Percentiles rank a stretch among this genome's conserved stretches.
Evolutionary conservation across 176 grass and related monocot species (phyloP).

Genomic region (Panicum miliaceum): DNA sequence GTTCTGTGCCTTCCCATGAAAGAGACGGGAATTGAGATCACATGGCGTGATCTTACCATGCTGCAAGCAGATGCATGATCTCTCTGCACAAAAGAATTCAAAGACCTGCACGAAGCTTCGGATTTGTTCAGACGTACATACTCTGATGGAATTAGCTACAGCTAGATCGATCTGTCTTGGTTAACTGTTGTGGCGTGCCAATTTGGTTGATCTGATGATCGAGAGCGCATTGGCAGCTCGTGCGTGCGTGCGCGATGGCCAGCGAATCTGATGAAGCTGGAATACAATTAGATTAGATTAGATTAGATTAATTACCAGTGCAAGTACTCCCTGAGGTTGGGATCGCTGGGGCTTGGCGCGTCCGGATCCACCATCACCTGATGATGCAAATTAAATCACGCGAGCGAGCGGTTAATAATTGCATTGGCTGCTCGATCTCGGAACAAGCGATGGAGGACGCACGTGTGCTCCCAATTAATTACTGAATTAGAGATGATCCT

Average conservation of each 20-base stretch:
- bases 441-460: too few species aligned
- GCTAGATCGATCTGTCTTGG: too few species aligned
- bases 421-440: too few species aligned
- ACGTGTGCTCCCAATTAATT: too few species aligned
- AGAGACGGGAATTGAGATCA: background rate
- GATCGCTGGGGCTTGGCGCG: conserved; percentile 58
- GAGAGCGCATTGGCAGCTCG: too few species aligned
- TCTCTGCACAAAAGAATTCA: background rate
- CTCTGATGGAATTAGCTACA: too few species aligned
- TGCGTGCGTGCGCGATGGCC: too few species aligned
- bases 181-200: too few species aligned
- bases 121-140: background rate
- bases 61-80: background rate
- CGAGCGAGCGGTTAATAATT: too few species aligned
- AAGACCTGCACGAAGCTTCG: background rate
- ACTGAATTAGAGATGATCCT: too few species aligned
- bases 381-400: background rate
- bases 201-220: too few species aligned
- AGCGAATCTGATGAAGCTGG: too few species aligned
- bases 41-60: conserved; percentile 5
- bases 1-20: background rate
- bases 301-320: conserved; percentile 51
- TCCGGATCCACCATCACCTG: conserved; percentile 67
- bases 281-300: background rate
- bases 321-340: conserved; percentile 62